phyloP scores from a whole-genome alignment of 2,329 filamentous ascomycete species.

The Neocatenulostroma microsporum region DNA sequence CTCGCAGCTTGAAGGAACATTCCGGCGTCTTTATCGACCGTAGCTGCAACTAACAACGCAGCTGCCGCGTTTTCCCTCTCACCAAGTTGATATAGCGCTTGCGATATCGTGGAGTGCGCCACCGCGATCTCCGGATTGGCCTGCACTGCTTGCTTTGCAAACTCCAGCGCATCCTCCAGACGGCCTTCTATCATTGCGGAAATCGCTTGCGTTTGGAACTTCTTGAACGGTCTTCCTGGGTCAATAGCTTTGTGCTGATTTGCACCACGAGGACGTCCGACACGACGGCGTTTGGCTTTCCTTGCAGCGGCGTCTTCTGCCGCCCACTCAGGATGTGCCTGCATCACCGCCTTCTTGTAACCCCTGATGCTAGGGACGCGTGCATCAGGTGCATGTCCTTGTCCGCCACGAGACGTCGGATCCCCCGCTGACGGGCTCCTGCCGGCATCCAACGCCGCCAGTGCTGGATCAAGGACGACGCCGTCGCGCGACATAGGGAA shows the following conservation, averaged over 20 bases:
- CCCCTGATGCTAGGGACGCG: too few relatives aligned
- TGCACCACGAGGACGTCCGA: constrained; percentile 12
- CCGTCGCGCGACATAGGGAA: too few relatives aligned
- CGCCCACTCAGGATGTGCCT: too few relatives aligned
- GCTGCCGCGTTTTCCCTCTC: constrained; percentile 49
- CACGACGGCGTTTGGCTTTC: too few relatives aligned
- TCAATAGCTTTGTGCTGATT: constrained; percentile 51
- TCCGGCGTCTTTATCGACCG: constrained; percentile 48
- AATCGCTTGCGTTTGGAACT: constrained; percentile 58
- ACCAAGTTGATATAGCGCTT: constrained; percentile 51
- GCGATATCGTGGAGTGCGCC: constrained; percentile 53
- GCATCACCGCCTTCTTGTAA: too few relatives aligned
- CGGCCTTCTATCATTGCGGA: constrained; percentile 57
- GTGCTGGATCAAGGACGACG: too few relatives aligned
- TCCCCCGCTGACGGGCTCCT: too few relatives aligned
- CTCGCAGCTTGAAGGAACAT: constrained; percentile 52
- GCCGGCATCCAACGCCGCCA: too few relatives aligned
- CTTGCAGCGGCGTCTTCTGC: neutral
- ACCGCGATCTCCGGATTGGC: constrained; percentile 56
- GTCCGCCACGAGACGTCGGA: too few relatives aligned
- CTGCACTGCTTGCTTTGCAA: constrained; percentile 43
- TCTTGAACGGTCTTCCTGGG: constrained; percentile 63
- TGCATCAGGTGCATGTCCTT: too few relatives aligned
- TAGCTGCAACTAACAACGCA: constrained; percentile 51
- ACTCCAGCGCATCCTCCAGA: constrained; percentile 52